These are phyloP conservation scores for Acanthamoeba castellanii DNA, from an alignment of 208 protist genomes.

Conservation along the genomic window DNA sequence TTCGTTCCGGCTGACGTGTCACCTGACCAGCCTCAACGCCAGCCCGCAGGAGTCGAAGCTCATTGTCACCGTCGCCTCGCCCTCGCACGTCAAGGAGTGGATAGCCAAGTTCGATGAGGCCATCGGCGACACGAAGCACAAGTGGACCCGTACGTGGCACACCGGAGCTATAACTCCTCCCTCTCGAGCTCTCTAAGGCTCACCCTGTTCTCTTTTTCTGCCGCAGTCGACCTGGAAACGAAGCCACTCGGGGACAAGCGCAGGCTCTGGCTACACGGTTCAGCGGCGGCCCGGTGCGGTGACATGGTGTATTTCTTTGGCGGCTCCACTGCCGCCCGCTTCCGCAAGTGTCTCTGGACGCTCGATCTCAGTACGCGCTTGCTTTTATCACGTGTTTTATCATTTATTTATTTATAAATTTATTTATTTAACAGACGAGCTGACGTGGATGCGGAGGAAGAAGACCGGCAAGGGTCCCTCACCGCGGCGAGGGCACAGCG, in stretches of 20 bases:
- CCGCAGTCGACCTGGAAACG: slow-evolving; percentile 19
- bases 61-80: slow-evolving; percentile 12
- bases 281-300: not conserved
- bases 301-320: slow-evolving; percentile 45
- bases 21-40: slow-evolving; percentile 42
- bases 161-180: not conserved
- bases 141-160: slow-evolving; percentile 5
- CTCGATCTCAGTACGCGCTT: not conserved
- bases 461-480: slow-evolving; percentile 49
- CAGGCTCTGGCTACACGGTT: slow-evolving; percentile 34
- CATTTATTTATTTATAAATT: not conserved
- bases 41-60: not conserved
- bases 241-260: not conserved
- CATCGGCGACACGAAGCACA: slow-evolving; percentile 26
- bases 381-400: not conserved
- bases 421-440: not conserved
- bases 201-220: not conserved
- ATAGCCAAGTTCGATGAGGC: slow-evolving; percentile 40
- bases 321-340: slow-evolving; percentile 25
- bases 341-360: slow-evolving; percentile 41
- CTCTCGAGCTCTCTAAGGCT: not conserved
- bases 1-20: not conserved
- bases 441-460: slow-evolving; percentile 24
- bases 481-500: slow-evolving; percentile 21
- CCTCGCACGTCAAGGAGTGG: slow-evolving; percentile 19